These are phyloP conservation scores for Wickerhamiella occidentalis DNA, from an alignment of 805 yeast genomes.

Conservation along the genomic window DNA sequence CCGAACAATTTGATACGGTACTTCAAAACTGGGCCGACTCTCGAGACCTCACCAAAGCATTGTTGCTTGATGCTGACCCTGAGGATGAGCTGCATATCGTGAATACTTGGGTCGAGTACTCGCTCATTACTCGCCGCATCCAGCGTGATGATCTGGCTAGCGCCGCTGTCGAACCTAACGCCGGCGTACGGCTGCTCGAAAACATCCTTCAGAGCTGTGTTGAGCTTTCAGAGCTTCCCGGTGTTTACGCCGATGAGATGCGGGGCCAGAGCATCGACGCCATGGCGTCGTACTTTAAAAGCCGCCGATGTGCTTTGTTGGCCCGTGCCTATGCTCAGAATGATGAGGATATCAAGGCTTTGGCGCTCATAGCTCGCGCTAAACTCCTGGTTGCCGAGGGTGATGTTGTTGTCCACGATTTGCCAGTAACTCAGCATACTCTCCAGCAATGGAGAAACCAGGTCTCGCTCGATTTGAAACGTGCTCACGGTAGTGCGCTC, in stretches of 20 bases:
- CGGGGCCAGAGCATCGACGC: constrained; percentile 42
- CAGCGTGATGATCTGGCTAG: constrained; percentile 51
- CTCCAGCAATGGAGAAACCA: constrained; percentile 9
- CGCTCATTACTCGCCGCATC: constrained; percentile 50
- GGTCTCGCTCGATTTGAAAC: constrained; percentile 13
- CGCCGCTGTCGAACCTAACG: constrained; percentile 1
- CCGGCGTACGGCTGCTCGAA: constrained; percentile 35
- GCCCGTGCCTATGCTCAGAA: constrained; percentile 30
- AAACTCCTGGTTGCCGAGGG: constrained; percentile 9
- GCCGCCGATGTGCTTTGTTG: constrained; percentile 34
- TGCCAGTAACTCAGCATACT: constrained; percentile 16
- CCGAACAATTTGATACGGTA: constrained; percentile 39
- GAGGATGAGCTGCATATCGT: constrained; percentile 62
- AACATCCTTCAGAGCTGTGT: constrained; percentile 41
- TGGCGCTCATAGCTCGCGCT: constrained; percentile 24
- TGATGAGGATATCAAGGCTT: constrained; percentile 24
- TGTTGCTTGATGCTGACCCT: constrained; percentile 41
- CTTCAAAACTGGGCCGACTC: constrained; percentile 60
- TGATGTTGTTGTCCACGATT: constrained; percentile 17
- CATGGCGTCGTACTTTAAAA: constrained; percentile 38
- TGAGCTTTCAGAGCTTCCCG: constrained; percentile 70
- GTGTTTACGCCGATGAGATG: constrained; percentile 77
- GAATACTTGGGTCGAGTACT: constrained; percentile 62
- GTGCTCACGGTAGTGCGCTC: constrained; percentile 29
- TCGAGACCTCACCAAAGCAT: constrained; percentile 44